Conservation (phyloP, 768 basidiomycete species). For the Mycena belliarum region DNA sequence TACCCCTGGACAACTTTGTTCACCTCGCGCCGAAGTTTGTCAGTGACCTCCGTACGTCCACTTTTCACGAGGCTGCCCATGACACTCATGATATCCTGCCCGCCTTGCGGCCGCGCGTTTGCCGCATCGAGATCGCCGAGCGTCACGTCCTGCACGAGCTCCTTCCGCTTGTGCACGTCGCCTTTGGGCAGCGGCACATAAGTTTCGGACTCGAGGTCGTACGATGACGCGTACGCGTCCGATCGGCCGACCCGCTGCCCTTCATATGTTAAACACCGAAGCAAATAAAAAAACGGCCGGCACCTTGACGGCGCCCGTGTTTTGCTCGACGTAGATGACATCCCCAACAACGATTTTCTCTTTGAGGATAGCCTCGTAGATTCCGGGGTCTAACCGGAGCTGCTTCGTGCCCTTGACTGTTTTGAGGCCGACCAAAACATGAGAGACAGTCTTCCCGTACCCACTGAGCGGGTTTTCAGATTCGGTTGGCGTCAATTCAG, state of each 20-base stretch:
- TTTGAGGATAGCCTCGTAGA: slow-evolving; percentile 97
- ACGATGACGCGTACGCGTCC: slow-evolving; percentile 96
- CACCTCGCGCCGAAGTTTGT: slow-evolving; percentile 92
- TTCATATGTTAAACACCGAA: neutral
- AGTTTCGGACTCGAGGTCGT: slow-evolving; percentile 96
- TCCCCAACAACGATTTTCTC: slow-evolving; percentile 97
- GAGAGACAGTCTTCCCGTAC: slow-evolving; percentile 98
- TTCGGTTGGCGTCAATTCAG: slow-evolving; percentile 94
- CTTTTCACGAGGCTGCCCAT: slow-evolving; percentile 92
- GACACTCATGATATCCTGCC: slow-evolving; percentile 98
- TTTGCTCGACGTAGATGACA: slow-evolving; percentile 92
- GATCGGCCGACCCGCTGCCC: slow-evolving; percentile 89
- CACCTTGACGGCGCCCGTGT: slow-evolving; percentile 94
- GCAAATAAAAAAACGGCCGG: slow-evolving; percentile 13
- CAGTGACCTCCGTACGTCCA: slow-evolving; percentile 93
- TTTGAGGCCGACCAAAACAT: slow-evolving; percentile 94
- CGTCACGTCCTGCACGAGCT: slow-evolving; percentile 93
- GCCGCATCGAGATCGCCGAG: slow-evolving; percentile 95
- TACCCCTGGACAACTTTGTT: slow-evolving; percentile 97
- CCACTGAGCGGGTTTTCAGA: slow-evolving; percentile 96
- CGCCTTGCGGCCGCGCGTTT: slow-evolving; percentile 93
- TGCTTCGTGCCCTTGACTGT: slow-evolving; percentile 94
- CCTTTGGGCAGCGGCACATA: slow-evolving; percentile 98
- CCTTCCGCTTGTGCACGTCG: slow-evolving; percentile 94
- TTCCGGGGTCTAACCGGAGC: slow-evolving; percentile 88